These are phyloP conservation scores for Gnomoniopsis smithogilvyi DNA, from an alignment of 2,329 filamentous ascomycete species.

Conservation along the genomic window DNA sequence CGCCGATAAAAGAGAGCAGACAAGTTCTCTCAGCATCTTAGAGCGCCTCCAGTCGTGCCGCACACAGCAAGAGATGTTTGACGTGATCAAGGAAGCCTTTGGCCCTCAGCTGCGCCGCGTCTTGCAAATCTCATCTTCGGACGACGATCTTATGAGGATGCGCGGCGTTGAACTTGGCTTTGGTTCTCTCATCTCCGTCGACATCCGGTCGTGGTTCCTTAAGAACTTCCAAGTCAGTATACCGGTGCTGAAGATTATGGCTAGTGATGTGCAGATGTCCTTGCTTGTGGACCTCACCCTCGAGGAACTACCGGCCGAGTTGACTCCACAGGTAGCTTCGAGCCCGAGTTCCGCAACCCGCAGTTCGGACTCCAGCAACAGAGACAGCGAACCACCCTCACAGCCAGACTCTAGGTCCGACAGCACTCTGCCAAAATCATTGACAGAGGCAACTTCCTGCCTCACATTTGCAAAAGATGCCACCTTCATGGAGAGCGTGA, in stretches of 20 bases:
- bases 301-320: too few relatives aligned
- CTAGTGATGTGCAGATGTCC: too few relatives aligned
- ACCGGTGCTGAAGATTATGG: constrained; percentile 37
- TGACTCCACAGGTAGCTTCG: too few relatives aligned
- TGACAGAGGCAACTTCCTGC: too few relatives aligned
- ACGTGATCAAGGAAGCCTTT: not conserved
- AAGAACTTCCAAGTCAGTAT: constrained; percentile 38
- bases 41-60: not conserved
- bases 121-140: constrained; percentile 6
- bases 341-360: too few relatives aligned
- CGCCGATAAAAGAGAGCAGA: not conserved
- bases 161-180: constrained; percentile 19
- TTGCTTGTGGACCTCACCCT: too few relatives aligned
- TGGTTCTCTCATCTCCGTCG: constrained; percentile 22
- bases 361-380: too few relatives aligned
- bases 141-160: constrained; percentile 19
- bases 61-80: not conserved
- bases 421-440: too few relatives aligned
- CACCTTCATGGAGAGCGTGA: too few relatives aligned
- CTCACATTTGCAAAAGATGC: too few relatives aligned
- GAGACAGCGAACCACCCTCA: too few relatives aligned
- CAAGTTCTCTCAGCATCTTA: not conserved
- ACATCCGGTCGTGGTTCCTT: constrained; percentile 42
- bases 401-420: too few relatives aligned
- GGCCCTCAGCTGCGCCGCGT: not conserved